phyloP scores from a whole-genome alignment of 768 basidiomycete species.

The Hygrophorus russula region DNA sequence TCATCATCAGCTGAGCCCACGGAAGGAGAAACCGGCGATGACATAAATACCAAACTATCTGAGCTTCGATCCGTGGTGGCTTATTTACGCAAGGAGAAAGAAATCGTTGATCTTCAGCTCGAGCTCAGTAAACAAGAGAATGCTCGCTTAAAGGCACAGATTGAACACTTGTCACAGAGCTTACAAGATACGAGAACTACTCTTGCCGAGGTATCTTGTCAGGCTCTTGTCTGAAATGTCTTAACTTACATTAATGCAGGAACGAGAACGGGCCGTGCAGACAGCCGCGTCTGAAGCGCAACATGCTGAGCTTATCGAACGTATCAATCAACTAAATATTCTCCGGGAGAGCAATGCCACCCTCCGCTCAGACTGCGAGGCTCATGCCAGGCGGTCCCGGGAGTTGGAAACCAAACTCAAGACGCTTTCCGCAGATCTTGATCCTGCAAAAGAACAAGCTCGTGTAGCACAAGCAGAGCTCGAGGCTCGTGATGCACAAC shows the following conservation, averaged over 20 bases:
- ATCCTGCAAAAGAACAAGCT: conserved; percentile 65
- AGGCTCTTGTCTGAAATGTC: background rate
- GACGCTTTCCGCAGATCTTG: conserved; percentile 46
- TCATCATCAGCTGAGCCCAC: conserved; percentile 25
- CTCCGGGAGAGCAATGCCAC: conserved; percentile 84
- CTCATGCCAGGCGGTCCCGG: conserved; percentile 53
- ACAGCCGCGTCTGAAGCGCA: conserved; percentile 63
- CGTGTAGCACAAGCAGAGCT: conserved; percentile 61
- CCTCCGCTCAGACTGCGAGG: conserved; percentile 66
- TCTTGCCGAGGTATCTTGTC: conserved; percentile 51
- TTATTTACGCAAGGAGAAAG: conserved; percentile 84
- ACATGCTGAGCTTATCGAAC: conserved; percentile 74
- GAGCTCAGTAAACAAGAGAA: conserved; percentile 73
- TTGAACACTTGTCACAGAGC: conserved; percentile 59
- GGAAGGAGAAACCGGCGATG: conserved; percentile 36
- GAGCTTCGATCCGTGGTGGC: conserved; percentile 71
- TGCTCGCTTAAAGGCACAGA: conserved; percentile 58
- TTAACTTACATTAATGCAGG: conserved; percentile 29
- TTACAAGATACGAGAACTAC: conserved; percentile 61
- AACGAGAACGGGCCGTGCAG: conserved; percentile 69
- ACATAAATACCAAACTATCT: conserved; percentile 51
- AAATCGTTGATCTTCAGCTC: conserved; percentile 81
- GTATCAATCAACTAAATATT: conserved; percentile 80
- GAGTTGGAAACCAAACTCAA: conserved; percentile 58
- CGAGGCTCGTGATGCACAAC: conserved; percentile 55